These are phyloP conservation scores for Termitomyces sp. DNA, from an alignment of 768 basidiomycete species.

Conservation along the genomic window DNA sequence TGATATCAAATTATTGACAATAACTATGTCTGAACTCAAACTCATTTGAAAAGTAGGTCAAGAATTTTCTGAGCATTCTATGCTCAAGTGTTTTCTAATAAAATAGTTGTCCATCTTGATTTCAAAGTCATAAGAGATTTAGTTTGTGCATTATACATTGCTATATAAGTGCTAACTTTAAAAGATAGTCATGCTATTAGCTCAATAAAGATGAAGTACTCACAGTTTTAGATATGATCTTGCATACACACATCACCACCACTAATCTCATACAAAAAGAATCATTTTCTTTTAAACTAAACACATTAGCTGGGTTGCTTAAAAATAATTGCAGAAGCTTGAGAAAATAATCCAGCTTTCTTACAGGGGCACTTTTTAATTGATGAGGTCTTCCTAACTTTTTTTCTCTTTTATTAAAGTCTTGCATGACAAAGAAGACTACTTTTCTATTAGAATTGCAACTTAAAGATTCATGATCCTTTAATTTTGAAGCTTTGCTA, in stretches of 20 bases:
- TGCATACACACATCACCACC: not conserved
- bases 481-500: too few species aligned
- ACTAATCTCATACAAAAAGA: not conserved
- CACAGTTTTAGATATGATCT: not conserved
- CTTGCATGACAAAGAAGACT: too few species aligned
- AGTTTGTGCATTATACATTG: not conserved
- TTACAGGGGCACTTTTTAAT: not conserved
- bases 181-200: not conserved
- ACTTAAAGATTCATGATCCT: too few species aligned
- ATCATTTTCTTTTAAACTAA: not conserved
- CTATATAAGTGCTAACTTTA: not conserved
- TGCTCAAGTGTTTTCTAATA: not conserved
- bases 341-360: not conserved
- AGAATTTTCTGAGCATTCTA: slow-evolving; percentile 1
- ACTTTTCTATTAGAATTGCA: too few species aligned
- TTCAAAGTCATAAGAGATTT: too few species aligned
- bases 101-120: not conserved
- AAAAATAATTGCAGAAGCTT: not conserved
- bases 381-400: too few species aligned
- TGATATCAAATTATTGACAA: too few species aligned
- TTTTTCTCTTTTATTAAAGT: too few species aligned
- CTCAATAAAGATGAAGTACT: too few species aligned
- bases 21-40: too few species aligned
- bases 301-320: not conserved
- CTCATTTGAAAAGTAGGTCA: not conserved